Evolutionary conservation across 805 yeast genomes (phyloP).

Genomic region (Lachancea meyersii): DNA sequence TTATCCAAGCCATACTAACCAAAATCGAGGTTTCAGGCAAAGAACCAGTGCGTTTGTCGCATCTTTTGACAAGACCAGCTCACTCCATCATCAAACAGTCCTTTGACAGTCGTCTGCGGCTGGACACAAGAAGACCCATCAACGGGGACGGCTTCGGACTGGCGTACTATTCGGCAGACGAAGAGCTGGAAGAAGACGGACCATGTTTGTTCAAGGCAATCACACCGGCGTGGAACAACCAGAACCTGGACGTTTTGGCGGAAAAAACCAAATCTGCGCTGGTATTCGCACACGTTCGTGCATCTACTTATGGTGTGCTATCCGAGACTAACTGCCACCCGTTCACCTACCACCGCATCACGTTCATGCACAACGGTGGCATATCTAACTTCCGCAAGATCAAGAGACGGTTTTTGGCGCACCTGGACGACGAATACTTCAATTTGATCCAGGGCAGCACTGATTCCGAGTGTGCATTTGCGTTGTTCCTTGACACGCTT

Average conservation of each 20-base stretch:
- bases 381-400: conserved; percentile 66
- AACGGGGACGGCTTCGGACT: conserved; percentile 99
- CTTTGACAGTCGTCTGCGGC: conserved; percentile 79
- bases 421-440: conserved; percentile 75
- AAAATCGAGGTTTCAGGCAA: conserved; percentile 78
- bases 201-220: conserved; percentile 94
- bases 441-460: conserved; percentile 85
- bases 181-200: conserved; percentile 49
- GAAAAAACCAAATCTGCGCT: conserved; percentile 78
- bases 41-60: conserved; percentile 80
- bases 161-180: conserved; percentile 74
- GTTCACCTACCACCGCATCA: conserved; percentile 73
- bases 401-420: conserved; percentile 65
- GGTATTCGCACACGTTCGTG: conserved; percentile 93
- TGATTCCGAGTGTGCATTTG: conserved; percentile 93
- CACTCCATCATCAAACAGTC: conserved; percentile 96
- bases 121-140: conserved; percentile 85
- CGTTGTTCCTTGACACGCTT: conserved; percentile 73
- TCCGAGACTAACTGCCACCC: conserved; percentile 98
- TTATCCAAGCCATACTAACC: not conserved
- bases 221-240: conserved; percentile 97
- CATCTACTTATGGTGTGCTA: conserved; percentile 90
- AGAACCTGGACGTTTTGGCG: conserved; percentile 77
- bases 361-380: conserved; percentile 98
- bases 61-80: conserved; percentile 87